phyloP scores from a whole-genome alignment of 78 protist species.

The Kipferlia bialata region DNA sequence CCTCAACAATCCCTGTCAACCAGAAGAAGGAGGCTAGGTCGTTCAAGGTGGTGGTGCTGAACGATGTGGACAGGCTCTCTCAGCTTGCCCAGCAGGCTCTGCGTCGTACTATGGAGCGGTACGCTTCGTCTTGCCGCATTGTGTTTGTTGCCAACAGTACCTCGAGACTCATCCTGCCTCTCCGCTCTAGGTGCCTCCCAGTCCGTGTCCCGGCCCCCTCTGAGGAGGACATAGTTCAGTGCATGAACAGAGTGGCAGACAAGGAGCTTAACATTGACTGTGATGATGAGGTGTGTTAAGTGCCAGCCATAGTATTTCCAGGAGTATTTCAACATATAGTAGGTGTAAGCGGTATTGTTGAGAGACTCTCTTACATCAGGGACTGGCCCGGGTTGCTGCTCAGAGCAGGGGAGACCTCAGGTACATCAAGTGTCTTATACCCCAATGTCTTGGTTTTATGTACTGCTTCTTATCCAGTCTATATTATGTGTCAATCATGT shows the following conservation, averaged over 20 bases:
- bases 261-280: slow-evolving; percentile 37
- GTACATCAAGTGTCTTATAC: no score
- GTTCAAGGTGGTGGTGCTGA: slow-evolving; percentile 64
- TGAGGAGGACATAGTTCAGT: slow-evolving; percentile 21
- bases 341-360: slow-evolving; percentile 9
- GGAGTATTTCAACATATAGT: slow-evolving; percentile 21
- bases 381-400: background rate
- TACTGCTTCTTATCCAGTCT: no score
- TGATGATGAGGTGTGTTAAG: background rate
- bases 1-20: slow-evolving; percentile 61
- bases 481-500: no score
- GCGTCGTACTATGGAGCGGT: slow-evolving; percentile 93
- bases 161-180: slow-evolving; percentile 68
- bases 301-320: background rate
- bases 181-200: slow-evolving; percentile 76
- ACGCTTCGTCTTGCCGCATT: slow-evolving; percentile 53
- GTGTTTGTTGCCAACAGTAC: slow-evolving; percentile 49
- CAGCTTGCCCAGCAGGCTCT: slow-evolving; percentile 88
- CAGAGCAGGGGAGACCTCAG: background rate
- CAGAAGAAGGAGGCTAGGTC: background rate
- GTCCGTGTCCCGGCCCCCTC: slow-evolving; percentile 79
- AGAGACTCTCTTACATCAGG: slow-evolving; percentile 10
- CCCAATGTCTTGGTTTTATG: no score
- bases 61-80: slow-evolving; percentile 73
- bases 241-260: slow-evolving; percentile 21